phyloP scores from a whole-genome alignment of 164 flowering plant species.

The Vitis cinerea region DNA sequence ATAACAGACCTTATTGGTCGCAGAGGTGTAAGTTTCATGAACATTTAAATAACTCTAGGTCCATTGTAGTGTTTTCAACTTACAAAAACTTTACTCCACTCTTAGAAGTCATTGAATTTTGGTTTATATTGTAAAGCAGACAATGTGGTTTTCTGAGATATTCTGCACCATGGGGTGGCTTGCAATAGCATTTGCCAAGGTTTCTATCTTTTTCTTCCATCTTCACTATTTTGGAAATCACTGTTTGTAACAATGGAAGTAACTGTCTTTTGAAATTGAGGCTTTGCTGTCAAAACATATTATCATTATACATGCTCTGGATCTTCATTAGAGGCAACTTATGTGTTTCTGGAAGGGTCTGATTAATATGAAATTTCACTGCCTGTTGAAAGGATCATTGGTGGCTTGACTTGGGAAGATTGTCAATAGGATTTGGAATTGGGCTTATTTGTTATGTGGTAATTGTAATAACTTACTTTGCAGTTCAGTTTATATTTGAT shows the following conservation, averaged over 20 bases:
- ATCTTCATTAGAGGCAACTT: no score
- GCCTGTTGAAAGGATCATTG: slow-evolving; percentile 26
- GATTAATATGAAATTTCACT: not conserved
- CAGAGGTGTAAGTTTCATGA: slow-evolving; percentile 25
- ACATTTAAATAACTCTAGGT: no score
- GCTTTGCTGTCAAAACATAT: no score
- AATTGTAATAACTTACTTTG: not conserved
- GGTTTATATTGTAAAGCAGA: slow-evolving; percentile 20
- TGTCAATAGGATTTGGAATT: slow-evolving; percentile 34
- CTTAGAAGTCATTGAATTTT: slow-evolving; percentile 7
- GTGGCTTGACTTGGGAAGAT: slow-evolving; percentile 44
- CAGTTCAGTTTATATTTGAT: not conserved
- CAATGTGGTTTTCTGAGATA: slow-evolving; percentile 37
- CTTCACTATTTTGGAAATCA: no score
- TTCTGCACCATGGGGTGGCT: slow-evolving; percentile 37
- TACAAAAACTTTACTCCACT: not conserved
- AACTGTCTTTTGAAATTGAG: no score
- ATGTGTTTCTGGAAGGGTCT: not conserved
- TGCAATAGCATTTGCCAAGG: slow-evolving; percentile 40
- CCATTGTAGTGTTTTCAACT: not conserved
- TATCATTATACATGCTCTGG: no score
- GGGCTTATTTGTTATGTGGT: slow-evolving; percentile 49
- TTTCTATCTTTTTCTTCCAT: not conserved
- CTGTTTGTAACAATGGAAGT: no score
- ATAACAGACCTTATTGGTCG: slow-evolving; percentile 47